Conservation (phyloP, 2,329 filamentous ascomycete species). For the Venturia nashicola region DNA sequence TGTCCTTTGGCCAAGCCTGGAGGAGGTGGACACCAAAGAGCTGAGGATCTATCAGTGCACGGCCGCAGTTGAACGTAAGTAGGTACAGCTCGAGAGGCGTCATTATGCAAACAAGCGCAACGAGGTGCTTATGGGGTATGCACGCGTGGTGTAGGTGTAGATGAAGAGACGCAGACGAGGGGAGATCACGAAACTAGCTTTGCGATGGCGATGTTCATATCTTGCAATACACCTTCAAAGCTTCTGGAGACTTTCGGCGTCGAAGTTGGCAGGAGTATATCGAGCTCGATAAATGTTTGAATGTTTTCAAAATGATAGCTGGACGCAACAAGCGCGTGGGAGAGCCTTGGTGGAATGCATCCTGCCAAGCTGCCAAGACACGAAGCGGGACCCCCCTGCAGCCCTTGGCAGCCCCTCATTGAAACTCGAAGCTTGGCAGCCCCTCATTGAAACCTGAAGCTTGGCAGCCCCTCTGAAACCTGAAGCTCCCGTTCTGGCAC, state of each 20-base stretch:
- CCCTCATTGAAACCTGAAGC: no score
- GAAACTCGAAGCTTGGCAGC: no score
- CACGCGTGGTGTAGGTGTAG: background rate
- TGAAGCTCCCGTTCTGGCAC: no score
- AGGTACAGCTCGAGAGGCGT: conserved; percentile 56
- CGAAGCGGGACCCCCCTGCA: no score
- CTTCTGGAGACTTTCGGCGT: background rate
- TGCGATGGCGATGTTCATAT: background rate
- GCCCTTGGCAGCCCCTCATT: no score
- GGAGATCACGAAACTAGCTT: background rate
- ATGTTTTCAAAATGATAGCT: no score
- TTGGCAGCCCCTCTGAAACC: no score
- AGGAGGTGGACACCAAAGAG: conserved; percentile 63
- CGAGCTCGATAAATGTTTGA: background rate
- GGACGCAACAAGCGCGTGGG: no score
- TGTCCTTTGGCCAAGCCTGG: conserved; percentile 35
- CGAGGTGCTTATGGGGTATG: background rate
- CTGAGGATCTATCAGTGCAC: conserved; percentile 54
- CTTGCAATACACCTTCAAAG: background rate
- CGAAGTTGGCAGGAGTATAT: background rate
- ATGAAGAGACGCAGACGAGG: background rate
- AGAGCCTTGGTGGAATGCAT: no score
- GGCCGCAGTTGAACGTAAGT: conserved; percentile 82
- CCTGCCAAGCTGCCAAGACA: no score
- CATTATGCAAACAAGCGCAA: background rate